These are phyloP conservation scores for Ascoidea tarda DNA, from an alignment of 805 yeast species.

Conservation along the genomic window DNA sequence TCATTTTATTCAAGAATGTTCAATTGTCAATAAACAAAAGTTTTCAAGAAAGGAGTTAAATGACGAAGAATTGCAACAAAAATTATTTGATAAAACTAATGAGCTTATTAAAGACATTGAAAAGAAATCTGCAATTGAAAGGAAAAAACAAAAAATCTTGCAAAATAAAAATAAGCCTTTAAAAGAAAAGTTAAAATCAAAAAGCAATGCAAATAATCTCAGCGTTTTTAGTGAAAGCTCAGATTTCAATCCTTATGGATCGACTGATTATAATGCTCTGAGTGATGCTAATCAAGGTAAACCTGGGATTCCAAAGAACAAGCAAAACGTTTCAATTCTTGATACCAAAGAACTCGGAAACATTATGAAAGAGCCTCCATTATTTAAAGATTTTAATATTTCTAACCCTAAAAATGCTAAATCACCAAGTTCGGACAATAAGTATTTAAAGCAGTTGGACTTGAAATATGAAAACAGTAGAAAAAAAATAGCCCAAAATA, in stretches of 20 bases:
- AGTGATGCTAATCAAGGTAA: background rate
- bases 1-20: constrained; percentile 63
- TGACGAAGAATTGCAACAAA: constrained; percentile 45
- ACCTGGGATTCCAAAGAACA: background rate
- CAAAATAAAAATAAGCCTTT: constrained; percentile 2
- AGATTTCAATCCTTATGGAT: background rate
- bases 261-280: background rate
- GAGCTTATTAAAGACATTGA: constrained; percentile 46
- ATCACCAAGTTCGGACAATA: constrained; percentile 3
- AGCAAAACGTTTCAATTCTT: background rate
- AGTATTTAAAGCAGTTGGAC: constrained; percentile 8
- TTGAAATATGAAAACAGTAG: constrained; percentile 5
- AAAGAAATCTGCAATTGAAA: constrained; percentile 52
- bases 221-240: background rate
- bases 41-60: constrained; percentile 50
- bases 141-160: constrained; percentile 28
- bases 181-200: constrained; percentile 4
- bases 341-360: constrained; percentile 4
- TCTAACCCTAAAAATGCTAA: background rate
- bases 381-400: constrained; percentile 6
- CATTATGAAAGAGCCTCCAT: constrained; percentile 5
- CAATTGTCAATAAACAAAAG: constrained; percentile 21
- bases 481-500: background rate
- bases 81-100: constrained; percentile 48
- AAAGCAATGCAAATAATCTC: constrained; percentile 5